Percentiles rank a stretch among this genome's conserved stretches.
These are phyloP conservation scores for Starmera amethionina DNA, from an alignment of 805 yeast species.

Conservation along the genomic window DNA sequence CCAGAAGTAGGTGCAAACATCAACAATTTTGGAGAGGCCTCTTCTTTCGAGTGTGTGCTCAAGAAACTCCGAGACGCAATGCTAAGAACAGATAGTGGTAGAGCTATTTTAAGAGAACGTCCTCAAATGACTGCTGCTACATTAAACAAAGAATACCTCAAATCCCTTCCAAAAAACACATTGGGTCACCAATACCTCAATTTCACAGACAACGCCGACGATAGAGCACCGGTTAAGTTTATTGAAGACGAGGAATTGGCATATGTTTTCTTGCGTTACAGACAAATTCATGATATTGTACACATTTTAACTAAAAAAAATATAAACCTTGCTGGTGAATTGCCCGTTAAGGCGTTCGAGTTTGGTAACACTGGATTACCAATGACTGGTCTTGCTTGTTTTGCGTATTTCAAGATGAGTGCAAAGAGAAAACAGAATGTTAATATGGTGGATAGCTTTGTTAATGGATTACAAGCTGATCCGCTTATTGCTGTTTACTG, in stretches of 20 bases:
- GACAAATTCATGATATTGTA: constrained; percentile 96
- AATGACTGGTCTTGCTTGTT: constrained; percentile 85
- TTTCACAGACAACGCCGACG: constrained; percentile 91
- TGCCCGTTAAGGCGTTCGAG: constrained; percentile 86
- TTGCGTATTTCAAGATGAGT: constrained; percentile 75
- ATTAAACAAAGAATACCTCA: constrained; percentile 51
- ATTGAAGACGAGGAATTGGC: constrained; percentile 88
- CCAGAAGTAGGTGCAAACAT: constrained; percentile 71
- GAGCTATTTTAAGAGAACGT: constrained; percentile 65
- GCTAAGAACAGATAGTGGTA: constrained; percentile 68
- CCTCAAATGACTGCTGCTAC: constrained; percentile 77
- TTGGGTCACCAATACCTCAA: constrained; percentile 74
- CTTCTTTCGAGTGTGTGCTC: constrained; percentile 67
- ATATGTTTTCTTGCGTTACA: constrained; percentile 83
- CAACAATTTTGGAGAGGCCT: constrained; percentile 82
- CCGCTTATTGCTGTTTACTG: constrained; percentile 84
- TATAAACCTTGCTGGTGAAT: constrained; percentile 91
- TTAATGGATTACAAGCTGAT: constrained; percentile 64
- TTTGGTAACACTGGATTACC: constrained; percentile 89
- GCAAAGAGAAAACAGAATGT: constrained; percentile 47
- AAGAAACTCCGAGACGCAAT: constrained; percentile 54
- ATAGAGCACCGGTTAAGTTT: constrained; percentile 78
- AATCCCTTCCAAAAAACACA: constrained; percentile 53
- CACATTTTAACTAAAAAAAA: constrained; percentile 90
- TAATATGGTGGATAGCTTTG: constrained; percentile 49